A percentile compares a stretch with the other conserved stretches of the same genome.
Conservation (phyloP, 148 eudicot species). For the Arctostaphylos glauca region DNA sequence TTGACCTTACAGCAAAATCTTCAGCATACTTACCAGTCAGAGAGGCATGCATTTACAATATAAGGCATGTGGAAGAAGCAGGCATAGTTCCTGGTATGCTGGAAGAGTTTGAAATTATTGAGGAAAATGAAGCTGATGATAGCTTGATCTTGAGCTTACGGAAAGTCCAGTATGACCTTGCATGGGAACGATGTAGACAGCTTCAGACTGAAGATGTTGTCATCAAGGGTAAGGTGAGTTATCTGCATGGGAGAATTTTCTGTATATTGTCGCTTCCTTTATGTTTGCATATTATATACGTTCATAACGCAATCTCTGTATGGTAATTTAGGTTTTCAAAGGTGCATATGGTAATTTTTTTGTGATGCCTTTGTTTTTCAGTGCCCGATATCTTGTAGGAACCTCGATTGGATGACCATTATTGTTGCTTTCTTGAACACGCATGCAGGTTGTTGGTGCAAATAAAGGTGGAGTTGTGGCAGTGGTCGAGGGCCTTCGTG, state of each 20-base stretch:
- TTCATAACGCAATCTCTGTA: not conserved
- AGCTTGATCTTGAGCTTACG: conserved; percentile 77
- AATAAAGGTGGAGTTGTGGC: conserved; percentile 97
- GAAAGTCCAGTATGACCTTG: conserved; percentile 71
- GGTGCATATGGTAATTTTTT: not conserved
- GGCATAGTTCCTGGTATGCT: conserved; percentile 78
- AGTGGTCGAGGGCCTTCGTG: conserved; percentile 84
- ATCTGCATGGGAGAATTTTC: not conserved
- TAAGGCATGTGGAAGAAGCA: conserved; percentile 73
- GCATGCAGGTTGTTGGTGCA: conserved; percentile 73
- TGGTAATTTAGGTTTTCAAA: not conserved
- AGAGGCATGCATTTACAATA: conserved; percentile 68
- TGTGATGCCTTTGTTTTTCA: no score
- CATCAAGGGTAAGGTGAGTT: conserved; percentile 80
- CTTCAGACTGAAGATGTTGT: conserved; percentile 92
- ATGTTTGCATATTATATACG: not conserved
- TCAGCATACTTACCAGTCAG: conserved; percentile 83
- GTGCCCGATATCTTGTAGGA: conserved; percentile 8
- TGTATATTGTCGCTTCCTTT: not conserved
- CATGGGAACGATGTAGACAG: conserved; percentile 97
- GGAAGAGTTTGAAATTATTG: conserved; percentile 76
- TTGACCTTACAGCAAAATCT: conserved; percentile 85
- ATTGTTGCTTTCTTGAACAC: no score
- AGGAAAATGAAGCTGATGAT: conserved; percentile 77
- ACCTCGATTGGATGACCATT: not conserved